phyloP scores from a whole-genome alignment of 2,329 filamentous ascomycete genomes.

The Exophiala sp. region DNA sequence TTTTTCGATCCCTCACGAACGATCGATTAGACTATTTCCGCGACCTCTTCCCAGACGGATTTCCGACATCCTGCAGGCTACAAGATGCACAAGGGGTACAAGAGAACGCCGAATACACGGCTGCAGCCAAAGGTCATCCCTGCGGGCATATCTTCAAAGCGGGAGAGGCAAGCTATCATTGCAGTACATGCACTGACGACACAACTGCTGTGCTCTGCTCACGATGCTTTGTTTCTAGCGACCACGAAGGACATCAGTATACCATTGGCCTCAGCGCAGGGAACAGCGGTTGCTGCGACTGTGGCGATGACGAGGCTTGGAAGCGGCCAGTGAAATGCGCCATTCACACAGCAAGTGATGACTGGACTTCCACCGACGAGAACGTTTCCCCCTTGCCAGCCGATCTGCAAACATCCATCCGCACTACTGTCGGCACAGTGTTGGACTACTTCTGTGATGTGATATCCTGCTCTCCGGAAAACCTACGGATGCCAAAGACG shows the following conservation, averaged over 20 bases:
- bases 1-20: conserved; percentile 82
- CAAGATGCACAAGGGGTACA: conserved; percentile 84
- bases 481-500: conserved; percentile 79
- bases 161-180: conserved; percentile 89
- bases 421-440: conserved; percentile 75
- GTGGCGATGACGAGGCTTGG: conserved; percentile 94
- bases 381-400: conserved; percentile 51
- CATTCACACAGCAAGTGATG: conserved; percentile 72
- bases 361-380: conserved; percentile 53
- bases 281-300: conserved; percentile 95
- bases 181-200: conserved; percentile 88
- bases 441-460: conserved; percentile 97
- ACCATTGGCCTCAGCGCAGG: conserved; percentile 80
- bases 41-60: conserved; percentile 75
- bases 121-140: conserved; percentile 81
- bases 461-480: conserved; percentile 94
- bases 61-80: conserved; percentile 64
- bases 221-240: conserved; percentile 88
- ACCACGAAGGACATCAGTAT: conserved; percentile 89
- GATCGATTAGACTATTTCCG: conserved; percentile 67
- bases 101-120: conserved; percentile 90
- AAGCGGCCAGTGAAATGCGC: conserved; percentile 79
- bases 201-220: conserved; percentile 94
- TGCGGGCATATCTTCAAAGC: conserved; percentile 96
- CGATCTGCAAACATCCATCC: conserved; percentile 70